Evolutionary conservation across 164 flowering plant genomes (phyloP).

Genomic region (Kingdonia uniflora): DNA sequence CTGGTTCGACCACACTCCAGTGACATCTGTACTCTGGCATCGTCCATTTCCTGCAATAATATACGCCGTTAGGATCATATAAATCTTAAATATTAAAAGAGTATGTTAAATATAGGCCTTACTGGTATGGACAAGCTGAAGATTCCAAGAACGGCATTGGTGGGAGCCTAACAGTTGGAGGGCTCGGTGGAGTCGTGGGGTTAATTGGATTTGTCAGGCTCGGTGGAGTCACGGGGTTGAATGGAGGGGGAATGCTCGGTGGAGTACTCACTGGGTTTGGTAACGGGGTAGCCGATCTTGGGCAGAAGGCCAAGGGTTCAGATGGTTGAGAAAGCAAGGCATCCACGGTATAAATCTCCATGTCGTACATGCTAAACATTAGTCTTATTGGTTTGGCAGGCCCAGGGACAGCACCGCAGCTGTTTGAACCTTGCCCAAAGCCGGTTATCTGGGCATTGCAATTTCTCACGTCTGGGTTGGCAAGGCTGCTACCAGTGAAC

Average conservation of each 20-base stretch:
- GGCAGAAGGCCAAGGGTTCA: conserved; percentile 66
- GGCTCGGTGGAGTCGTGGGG: conserved; percentile 15
- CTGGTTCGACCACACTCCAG: conserved; percentile 74
- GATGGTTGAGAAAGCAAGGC: conserved; percentile 70
- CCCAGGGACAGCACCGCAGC: conserved; percentile 50
- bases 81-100: not conserved
- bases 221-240: conserved; percentile 7
- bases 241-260: conserved; percentile 12
- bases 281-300: conserved; percentile 25
- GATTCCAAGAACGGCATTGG: conserved; percentile 38
- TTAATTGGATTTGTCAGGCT: conserved; percentile 1
- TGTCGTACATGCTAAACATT: conserved; percentile 49
- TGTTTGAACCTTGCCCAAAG: conserved; percentile 25
- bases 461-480: conserved; percentile 43
- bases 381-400: conserved; percentile 40
- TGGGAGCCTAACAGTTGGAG: conserved; percentile 15
- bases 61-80: not conserved
- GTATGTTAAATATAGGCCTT: conserved; percentile 12
- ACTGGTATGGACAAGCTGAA: conserved; percentile 65
- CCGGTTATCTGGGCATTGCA: conserved; percentile 56
- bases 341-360: conserved; percentile 54
- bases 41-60: conserved; percentile 48
- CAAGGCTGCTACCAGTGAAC: conserved; percentile 31
- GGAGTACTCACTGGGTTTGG: conserved; percentile 18
- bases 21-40: conserved; percentile 70